These are phyloP conservation scores for Ogataea sp. DNA, from an alignment of 805 yeast genomes.

Conservation along the genomic window DNA sequence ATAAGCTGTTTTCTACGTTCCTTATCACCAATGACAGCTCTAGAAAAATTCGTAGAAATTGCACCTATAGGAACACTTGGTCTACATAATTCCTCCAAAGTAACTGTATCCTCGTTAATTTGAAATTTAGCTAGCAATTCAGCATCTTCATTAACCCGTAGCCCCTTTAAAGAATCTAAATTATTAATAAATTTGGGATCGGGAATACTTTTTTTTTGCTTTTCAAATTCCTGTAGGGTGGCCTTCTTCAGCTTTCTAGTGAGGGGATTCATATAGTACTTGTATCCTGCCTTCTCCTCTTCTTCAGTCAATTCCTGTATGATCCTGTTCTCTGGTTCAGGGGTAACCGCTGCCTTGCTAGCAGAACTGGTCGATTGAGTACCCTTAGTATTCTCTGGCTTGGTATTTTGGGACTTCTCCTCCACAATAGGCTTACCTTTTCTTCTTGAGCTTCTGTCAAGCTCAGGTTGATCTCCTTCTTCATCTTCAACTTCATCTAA, in stretches of 20 bases:
- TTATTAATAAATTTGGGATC: conserved; percentile 25
- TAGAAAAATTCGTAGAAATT: conserved; percentile 47
- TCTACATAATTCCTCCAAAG: conserved; percentile 64
- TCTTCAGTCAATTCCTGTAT: conserved; percentile 3
- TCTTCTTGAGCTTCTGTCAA: conserved; percentile 3
- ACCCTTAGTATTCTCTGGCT: no score
- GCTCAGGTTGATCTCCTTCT: not conserved
- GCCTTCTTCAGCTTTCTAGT: conserved; percentile 9
- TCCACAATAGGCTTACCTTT: no score
- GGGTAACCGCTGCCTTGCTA: no score
- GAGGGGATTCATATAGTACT: conserved; percentile 10
- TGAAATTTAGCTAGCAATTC: conserved; percentile 31
- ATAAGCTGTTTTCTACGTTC: conserved; percentile 23
- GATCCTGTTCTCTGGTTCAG: no score
- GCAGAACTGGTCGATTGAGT: no score
- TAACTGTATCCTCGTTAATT: conserved; percentile 47
- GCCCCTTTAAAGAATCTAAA: conserved; percentile 27
- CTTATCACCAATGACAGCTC: conserved; percentile 46
- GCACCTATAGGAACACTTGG: conserved; percentile 61
- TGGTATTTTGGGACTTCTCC: no score
- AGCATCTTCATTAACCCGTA: conserved; percentile 29
- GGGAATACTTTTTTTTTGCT: conserved; percentile 3
- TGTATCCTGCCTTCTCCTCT: conserved; percentile 6
- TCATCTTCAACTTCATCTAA: not conserved
- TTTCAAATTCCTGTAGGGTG: conserved; percentile 15